phyloP scores from a whole-genome alignment of 768 basidiomycete genomes.

The Hygrophoropsis aurantiaca region DNA sequence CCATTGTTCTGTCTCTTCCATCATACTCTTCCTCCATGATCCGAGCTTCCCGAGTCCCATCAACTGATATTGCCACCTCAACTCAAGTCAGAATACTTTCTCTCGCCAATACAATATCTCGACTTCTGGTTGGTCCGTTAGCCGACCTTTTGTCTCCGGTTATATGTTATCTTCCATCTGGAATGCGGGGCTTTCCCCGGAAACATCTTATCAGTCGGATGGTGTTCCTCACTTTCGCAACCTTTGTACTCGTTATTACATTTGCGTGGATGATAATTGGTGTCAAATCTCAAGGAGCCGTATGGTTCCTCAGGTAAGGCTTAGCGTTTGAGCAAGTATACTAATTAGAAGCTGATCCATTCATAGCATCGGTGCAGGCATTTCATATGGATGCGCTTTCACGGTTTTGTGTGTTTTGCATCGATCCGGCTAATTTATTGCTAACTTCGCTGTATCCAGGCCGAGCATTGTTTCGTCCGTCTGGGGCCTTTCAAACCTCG shows the following conservation, averaged over 20 bases:
- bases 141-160: conserved; percentile 75
- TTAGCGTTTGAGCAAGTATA: background rate
- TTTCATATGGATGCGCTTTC: conserved; percentile 70
- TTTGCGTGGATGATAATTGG: conserved; percentile 56
- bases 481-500: conserved; percentile 71
- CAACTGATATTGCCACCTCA: conserved; percentile 42
- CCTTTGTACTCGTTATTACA: conserved; percentile 47
- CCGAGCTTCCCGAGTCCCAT: conserved; percentile 14
- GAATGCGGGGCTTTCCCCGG: conserved; percentile 35
- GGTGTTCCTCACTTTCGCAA: conserved; percentile 53
- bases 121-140: conserved; percentile 64
- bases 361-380: conserved; percentile 60
- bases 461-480: conserved; percentile 70
- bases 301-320: conserved; percentile 73
- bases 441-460: conserved; percentile 31
- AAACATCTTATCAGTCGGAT: conserved; percentile 63
- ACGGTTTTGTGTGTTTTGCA: conserved; percentile 65
- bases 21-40: conserved; percentile 13
- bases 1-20: conserved; percentile 68
- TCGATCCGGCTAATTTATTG: no score
- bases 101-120: conserved; percentile 67
- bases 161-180: conserved; percentile 41
- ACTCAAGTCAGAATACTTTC: conserved; percentile 73
- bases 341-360: conserved; percentile 4
- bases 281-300: conserved; percentile 44